A percentile compares a stretch with the other conserved stretches of the same genome.
phyloP scores from a whole-genome alignment of 805 yeast genomes.

The Candida jianshihensis region DNA sequence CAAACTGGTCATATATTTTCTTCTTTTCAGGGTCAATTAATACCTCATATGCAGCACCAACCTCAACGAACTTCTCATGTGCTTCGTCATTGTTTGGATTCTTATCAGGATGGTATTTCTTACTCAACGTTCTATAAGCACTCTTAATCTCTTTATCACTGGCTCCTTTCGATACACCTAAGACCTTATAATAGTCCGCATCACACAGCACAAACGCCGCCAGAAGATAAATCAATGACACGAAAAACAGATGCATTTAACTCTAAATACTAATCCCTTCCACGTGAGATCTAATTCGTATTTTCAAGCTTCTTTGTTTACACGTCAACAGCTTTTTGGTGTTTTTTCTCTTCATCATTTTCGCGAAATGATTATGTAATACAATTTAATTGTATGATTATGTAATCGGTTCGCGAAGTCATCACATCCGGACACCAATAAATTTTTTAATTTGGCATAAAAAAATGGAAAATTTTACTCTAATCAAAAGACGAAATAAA shows the following conservation, averaged over 20 bases:
- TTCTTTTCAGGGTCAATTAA: conserved; percentile 67
- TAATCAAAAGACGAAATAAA: background rate
- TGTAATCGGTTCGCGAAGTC: background rate
- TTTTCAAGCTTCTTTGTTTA: too few relatives aligned
- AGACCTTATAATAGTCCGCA: conserved; percentile 48
- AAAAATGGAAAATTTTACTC: background rate
- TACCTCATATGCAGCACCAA: conserved; percentile 91
- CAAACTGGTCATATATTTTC: conserved; percentile 63
- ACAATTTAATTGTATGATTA: background rate
- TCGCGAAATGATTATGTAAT: background rate
- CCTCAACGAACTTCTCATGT: conserved; percentile 77
- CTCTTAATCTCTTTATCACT: conserved; percentile 75
- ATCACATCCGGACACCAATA: background rate
- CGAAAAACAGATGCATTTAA: too few relatives aligned
- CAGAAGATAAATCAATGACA: background rate
- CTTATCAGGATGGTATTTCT: conserved; percentile 92
- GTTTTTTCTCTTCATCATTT: too few relatives aligned
- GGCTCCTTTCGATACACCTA: conserved; percentile 67
- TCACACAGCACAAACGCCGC: conserved; percentile 17
- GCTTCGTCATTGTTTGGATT: conserved; percentile 80
- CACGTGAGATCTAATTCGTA: too few relatives aligned
- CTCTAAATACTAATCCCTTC: too few relatives aligned
- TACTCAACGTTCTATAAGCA: conserved; percentile 76
- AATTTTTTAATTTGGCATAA: background rate
- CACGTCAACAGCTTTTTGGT: too few relatives aligned